Percentiles rank a stretch among this genome's conserved stretches.
Conservation (phyloP, 1,284 basidiomycete genomes). For the Exobasidium rhododendri region DNA sequence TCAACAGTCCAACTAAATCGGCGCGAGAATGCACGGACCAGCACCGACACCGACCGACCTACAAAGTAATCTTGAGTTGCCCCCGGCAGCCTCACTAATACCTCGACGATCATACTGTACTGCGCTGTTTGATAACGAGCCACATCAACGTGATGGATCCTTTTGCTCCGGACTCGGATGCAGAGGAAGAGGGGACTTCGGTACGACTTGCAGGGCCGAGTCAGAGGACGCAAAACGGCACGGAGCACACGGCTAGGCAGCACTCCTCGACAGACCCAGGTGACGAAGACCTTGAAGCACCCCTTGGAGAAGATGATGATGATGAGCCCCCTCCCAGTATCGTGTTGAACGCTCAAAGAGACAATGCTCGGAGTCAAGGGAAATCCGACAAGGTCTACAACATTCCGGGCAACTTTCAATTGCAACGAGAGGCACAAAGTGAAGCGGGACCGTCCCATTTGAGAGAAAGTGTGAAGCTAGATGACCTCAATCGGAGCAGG, state of each 20-base stretch:
- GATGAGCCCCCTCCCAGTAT: conserved; percentile 13
- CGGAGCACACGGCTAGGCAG: neutral
- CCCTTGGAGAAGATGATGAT: conserved; percentile 3
- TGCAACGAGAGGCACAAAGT: too few relatives aligned
- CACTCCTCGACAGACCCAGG: neutral
- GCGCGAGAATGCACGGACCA: too few relatives aligned
- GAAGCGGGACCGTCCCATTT: neutral
- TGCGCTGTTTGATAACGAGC: neutral
- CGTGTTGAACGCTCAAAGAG: neutral
- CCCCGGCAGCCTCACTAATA: too few relatives aligned
- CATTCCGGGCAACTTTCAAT: too few relatives aligned
- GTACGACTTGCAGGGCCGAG: neutral
- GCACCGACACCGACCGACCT: too few relatives aligned
- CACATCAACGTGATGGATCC: conserved; percentile 9
- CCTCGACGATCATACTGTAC: too few relatives aligned
- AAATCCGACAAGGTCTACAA: too few relatives aligned
- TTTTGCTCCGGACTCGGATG: conserved; percentile 6
- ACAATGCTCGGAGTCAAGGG: neutral
- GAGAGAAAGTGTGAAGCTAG: neutral
- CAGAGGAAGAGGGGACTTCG: neutral
- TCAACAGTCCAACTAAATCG: too few relatives aligned
- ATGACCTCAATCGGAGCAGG: neutral
- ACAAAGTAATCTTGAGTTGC: too few relatives aligned
- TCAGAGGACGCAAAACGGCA: neutral
- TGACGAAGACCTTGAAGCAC: neutral